Conservation (phyloP, 2,329 filamentous ascomycete genomes). For the Pseudocercospora ulei region DNA sequence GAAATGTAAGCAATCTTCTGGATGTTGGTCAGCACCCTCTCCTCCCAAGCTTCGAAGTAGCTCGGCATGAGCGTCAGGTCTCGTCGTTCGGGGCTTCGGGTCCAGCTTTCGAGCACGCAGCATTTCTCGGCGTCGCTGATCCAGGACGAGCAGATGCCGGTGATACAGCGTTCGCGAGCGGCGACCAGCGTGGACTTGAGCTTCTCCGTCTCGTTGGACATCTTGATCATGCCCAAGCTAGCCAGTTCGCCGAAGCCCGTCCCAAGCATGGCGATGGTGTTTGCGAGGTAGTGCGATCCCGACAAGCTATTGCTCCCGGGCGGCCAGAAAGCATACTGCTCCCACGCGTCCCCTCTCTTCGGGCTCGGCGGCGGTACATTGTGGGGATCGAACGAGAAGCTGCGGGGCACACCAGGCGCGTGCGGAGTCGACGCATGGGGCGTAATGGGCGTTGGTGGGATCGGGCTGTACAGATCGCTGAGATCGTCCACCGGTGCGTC, state of each 20-base stretch:
- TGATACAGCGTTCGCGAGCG: slow-evolving; percentile 74
- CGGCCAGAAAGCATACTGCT: slow-evolving; percentile 93
- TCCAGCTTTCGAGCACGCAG: slow-evolving; percentile 90
- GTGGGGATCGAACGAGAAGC: slow-evolving; percentile 66
- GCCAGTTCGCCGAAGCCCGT: slow-evolving; percentile 79
- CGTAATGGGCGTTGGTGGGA: slow-evolving; percentile 59
- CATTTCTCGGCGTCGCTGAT: slow-evolving; percentile 86
- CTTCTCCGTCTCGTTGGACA: slow-evolving; percentile 48
- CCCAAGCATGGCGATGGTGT: slow-evolving; percentile 72
- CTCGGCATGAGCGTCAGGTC: slow-evolving; percentile 87
- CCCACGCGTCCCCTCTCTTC: slow-evolving; percentile 65
- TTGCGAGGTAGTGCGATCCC: slow-evolving; percentile 80
- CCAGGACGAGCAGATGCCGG: slow-evolving; percentile 82
- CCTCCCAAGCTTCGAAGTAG: slow-evolving; percentile 77
- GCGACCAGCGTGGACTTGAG: slow-evolving; percentile 65
- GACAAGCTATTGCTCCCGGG: slow-evolving; percentile 85
- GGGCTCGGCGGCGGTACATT: slow-evolving; percentile 69
- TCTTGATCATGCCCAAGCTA: slow-evolving; percentile 57
- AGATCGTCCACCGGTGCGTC: slow-evolving; percentile 86
- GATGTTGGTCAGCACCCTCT: slow-evolving; percentile 69
- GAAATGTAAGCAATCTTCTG: slow-evolving; percentile 93
- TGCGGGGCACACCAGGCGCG: slow-evolving; percentile 52
- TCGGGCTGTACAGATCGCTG: slow-evolving; percentile 72
- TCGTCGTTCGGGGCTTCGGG: slow-evolving; percentile 65
- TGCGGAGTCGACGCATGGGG: slow-evolving; percentile 45